Evolutionary conservation across 2,329 filamentous ascomycete species (phyloP), one percentile per base, ranked within the genome.

Genomic region (Rhynchosporium agropyri): DNA sequence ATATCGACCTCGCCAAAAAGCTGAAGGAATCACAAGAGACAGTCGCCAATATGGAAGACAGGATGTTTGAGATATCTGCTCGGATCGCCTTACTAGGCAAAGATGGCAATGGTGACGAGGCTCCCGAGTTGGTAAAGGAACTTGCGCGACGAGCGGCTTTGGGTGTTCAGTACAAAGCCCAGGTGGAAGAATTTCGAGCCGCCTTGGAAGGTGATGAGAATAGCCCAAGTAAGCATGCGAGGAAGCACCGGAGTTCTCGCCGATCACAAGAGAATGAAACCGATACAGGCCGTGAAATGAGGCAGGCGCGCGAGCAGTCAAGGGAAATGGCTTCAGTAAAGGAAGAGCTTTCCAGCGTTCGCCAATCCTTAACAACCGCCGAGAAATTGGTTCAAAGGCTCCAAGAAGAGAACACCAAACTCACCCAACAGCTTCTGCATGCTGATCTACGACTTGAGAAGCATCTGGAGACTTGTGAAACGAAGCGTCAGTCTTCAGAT

Each of bases 21-120:
- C 81, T 94, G 42, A 83, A 83, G 64, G 84, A 89, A 63, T 89
- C 92, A 72, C 86, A 88, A 67, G 81, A 83, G 65, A 89, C 84
- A 71, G 85, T 89, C 31, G 77, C 81, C 36, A 76, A 80, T 60
- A 86, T 91, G 78, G 89, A 92, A 73, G 79, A 80, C 63, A 82
- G 80, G 69, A 81, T 88, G 58, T 79, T 82, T 1, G 81, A 88
- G 61, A 78, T 90, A 63, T 83, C 86, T 59, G 79, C 81, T 5
- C 82, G 87, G 64, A 81, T 89, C 62, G 72, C 78, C 0, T 73
- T 76, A 0, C 73, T 73, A 29, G 75, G 74, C 45, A 73, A 71
- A 60, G 75, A 76, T 33, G 76, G 76, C 6, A 74, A 72, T 9
- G 79, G 79, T 13, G 75, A 78, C 38, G 79, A 81, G n/a, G 77